These are phyloP conservation scores for Forsythia viridissima DNA, from an alignment of 257 asterid species.

Conservation along the genomic window DNA sequence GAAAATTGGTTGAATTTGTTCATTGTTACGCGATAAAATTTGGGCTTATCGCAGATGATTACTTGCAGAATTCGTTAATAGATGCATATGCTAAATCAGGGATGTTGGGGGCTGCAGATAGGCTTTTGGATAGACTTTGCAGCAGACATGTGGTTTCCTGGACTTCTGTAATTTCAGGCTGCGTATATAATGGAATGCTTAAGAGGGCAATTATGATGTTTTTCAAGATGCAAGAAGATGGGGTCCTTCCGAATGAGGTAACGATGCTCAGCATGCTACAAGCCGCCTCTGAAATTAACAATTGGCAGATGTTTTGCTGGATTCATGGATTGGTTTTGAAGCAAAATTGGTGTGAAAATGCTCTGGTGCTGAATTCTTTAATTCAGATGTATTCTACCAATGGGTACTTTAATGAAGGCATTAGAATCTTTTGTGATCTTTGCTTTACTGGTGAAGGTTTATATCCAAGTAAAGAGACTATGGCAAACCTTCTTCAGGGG, in stretches of 20 bases:
- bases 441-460: conserved; percentile 35
- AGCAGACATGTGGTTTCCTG: conserved; percentile 48
- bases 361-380: conserved; percentile 37
- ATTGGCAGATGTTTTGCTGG: conserved; percentile 30
- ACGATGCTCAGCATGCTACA: conserved; percentile 33
- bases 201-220: conserved; percentile 35
- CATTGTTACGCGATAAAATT: conserved; percentile 35
- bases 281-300: conserved; percentile 34
- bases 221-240: conserved; percentile 38
- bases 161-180: conserved; percentile 48
- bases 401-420: conserved; percentile 30
- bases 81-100: conserved; percentile 46
- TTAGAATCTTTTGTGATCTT: conserved; percentile 29
- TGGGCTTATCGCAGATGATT: conserved; percentile 28
- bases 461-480: conserved; percentile 42
- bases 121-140: conserved; percentile 22
- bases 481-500: conserved; percentile 47
- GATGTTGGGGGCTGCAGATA: conserved; percentile 33
- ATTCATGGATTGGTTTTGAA: conserved; percentile 47
- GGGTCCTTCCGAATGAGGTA: conserved; percentile 41
- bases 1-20: conserved; percentile 21
- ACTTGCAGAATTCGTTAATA: conserved; percentile 40
- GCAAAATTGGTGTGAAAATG: conserved; percentile 32
- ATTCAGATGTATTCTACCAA: conserved; percentile 44
- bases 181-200: conserved; percentile 26